phyloP scores from a whole-genome alignment of 257 asterid genomes.

The Solanum clarkiae region DNA sequence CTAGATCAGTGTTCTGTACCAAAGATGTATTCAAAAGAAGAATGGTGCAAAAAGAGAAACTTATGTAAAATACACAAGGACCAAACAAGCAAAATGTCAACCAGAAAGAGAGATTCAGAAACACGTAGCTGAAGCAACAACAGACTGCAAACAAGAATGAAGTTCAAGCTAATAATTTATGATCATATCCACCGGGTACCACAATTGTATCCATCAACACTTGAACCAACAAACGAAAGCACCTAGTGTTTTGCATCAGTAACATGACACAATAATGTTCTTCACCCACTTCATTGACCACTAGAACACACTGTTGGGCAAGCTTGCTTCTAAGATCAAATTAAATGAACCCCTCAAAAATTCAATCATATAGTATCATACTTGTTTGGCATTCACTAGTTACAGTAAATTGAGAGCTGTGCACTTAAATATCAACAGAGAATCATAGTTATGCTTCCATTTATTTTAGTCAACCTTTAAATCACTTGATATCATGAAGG shows the following conservation, averaged over 20 bases:
- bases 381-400: neutral
- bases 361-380: neutral
- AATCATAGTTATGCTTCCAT: neutral
- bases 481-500: neutral
- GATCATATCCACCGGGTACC: neutral
- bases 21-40: neutral
- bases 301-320: neutral
- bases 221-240: neutral
- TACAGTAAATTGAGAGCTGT: neutral
- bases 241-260: neutral
- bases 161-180: neutral
- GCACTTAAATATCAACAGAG: neutral
- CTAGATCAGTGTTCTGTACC: neutral
- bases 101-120: neutral
- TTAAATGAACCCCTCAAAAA: neutral
- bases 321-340: neutral
- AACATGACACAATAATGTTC: neutral
- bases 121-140: neutral
- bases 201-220: neutral
- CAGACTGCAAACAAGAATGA: neutral
- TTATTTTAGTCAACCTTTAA: neutral
- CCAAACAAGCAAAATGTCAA: neutral
- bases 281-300: neutral
- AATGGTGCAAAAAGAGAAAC: neutral
- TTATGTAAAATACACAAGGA: neutral